These are phyloP conservation scores for Hanseniaspora mollemarum DNA, from an alignment of 805 yeast genomes.

Conservation along the genomic window DNA sequence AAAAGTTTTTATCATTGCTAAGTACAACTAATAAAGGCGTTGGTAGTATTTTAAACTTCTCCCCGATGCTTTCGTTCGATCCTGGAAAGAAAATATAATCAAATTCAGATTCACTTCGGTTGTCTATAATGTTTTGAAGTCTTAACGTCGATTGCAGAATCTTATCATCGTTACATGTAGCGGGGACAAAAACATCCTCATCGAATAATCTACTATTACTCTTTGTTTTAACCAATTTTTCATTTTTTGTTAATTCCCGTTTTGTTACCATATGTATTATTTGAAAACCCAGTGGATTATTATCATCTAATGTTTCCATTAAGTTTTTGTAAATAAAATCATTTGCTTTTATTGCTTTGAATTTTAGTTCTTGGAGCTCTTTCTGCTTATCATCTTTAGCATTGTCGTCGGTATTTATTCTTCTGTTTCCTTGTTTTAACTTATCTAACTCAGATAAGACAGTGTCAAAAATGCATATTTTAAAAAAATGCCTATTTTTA, in stretches of 20 bases:
- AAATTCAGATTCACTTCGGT: neutral
- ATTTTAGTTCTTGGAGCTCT: too few species aligned
- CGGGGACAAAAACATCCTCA: neutral
- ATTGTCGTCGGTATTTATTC: neutral
- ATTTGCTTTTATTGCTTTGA: slow-evolving; percentile 12
- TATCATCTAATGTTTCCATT: neutral
- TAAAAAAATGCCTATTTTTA: neutral
- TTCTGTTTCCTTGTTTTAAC: neutral
- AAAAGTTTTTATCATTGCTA: slow-evolving; percentile 11
- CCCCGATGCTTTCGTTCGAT: neutral
- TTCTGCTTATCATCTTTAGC: neutral
- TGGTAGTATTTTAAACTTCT: slow-evolving; percentile 8
- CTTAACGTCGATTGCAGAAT: neutral
- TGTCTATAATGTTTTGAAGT: slow-evolving; percentile 2
- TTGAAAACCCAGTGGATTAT: neutral
- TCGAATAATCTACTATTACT: neutral
- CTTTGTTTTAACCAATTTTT: neutral
- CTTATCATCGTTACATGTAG: slow-evolving; percentile 7
- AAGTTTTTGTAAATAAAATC: slow-evolving; percentile 8
- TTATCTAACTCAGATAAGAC: slow-evolving; percentile 12
- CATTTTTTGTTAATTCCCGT: neutral
- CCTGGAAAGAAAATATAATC: neutral
- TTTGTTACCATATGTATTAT: neutral
- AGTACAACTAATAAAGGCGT: neutral
- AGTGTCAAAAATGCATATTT: slow-evolving; percentile 14